Percentiles rank a stretch among this genome's conserved stretches.
These are phyloP conservation scores for Rhodotorula sp. DNA, from an alignment of 1,284 basidiomycete genomes.

Conservation along the genomic window DNA sequence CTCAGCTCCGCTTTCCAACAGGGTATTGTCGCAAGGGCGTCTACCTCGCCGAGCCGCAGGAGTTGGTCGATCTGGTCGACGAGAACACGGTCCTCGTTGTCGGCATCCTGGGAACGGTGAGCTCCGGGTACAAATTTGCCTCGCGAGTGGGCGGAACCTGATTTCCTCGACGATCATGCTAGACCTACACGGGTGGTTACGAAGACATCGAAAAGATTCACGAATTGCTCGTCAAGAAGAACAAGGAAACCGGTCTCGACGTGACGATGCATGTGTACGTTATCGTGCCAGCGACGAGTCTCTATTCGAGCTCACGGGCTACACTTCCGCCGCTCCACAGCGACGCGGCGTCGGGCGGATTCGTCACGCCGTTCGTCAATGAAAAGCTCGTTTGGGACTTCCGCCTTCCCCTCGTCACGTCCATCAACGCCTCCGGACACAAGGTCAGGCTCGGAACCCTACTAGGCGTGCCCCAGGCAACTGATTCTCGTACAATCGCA, in stretches of 20 bases:
- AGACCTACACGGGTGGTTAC: slow-evolving; percentile 39
- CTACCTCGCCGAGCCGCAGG: slow-evolving; percentile 53
- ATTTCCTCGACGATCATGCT: neutral
- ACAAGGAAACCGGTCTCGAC: slow-evolving; percentile 46
- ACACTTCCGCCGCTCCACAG: neutral
- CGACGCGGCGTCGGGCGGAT: slow-evolving; percentile 46
- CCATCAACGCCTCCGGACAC: slow-evolving; percentile 46
- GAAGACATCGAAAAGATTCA: slow-evolving; percentile 47
- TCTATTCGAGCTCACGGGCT: slow-evolving; percentile 6
- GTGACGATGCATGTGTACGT: slow-evolving; percentile 49
- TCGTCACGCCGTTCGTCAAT: slow-evolving; percentile 49
- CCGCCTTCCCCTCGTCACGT: slow-evolving; percentile 48
- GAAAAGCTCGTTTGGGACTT: slow-evolving; percentile 50
- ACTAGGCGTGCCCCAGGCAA: too few relatives aligned
- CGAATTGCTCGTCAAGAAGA: slow-evolving; percentile 45
- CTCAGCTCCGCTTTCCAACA: neutral
- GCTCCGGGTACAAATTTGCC: slow-evolving; percentile 49
- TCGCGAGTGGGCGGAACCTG: neutral
- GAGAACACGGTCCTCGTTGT: slow-evolving; percentile 49
- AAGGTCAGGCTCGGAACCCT: neutral
- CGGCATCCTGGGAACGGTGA: slow-evolving; percentile 56
- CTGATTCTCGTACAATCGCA: neutral
- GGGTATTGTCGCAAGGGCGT: slow-evolving; percentile 29
- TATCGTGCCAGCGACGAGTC: too few relatives aligned
- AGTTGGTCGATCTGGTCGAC: slow-evolving; percentile 53